Base-by-base conservation (phyloP, 352 stramenopile genomes). In the Paralagenidium karlingii region DNA sequence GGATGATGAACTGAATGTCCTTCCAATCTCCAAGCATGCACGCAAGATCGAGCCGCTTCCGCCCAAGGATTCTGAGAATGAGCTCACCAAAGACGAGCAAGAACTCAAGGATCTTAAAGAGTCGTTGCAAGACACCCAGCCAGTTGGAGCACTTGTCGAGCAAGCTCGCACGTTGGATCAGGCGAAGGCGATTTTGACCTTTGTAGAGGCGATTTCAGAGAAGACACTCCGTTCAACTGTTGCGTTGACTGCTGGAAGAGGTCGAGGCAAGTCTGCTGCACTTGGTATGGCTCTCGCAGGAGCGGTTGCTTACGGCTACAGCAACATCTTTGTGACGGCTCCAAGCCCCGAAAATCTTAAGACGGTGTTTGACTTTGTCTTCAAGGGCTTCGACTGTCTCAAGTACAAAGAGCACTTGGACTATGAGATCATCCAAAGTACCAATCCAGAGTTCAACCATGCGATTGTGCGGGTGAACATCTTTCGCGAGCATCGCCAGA, bases 1-100 rank as follows among this genome's bases (percentile, higher is more conserved):
- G 40, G 96, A 99, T 49, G 96, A 99, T 54, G 96, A 99, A 63
- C 76, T 99, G 44, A 99, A 99, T 66, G 94, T 99, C 40, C 74
- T 99, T 38, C 95, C 96, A 0, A 77, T 99, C 29, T 95, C 80
- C 49, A 89, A 92, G 51, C 73, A 94, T 55, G 82, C 96, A 45
- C 71, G 70, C 37, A 86, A 91, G 47, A 85, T 96, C 53, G 71
- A 94, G 50, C 62, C 79, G 33, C 58, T 95, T 33, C 68, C 75
- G 9, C 71, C 73, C 4, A 57, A 60, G 13, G 63, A 83, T 38
- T 28, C 59, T 8, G 55, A 82, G 3, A 53, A 73, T 33, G 63
- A 82, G 22, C 56, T 81, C 32, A 63, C 59, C 8, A 62, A 74
- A 27, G 84, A 96, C 33, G 67, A 97, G 34, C 40, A 56, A 13